Percentiles rank a stretch among this genome's conserved stretches.
These are phyloP conservation scores for Xylona heveae DNA, from an alignment of 495 filamentous ascomycete genomes.

Conservation along the genomic window DNA sequence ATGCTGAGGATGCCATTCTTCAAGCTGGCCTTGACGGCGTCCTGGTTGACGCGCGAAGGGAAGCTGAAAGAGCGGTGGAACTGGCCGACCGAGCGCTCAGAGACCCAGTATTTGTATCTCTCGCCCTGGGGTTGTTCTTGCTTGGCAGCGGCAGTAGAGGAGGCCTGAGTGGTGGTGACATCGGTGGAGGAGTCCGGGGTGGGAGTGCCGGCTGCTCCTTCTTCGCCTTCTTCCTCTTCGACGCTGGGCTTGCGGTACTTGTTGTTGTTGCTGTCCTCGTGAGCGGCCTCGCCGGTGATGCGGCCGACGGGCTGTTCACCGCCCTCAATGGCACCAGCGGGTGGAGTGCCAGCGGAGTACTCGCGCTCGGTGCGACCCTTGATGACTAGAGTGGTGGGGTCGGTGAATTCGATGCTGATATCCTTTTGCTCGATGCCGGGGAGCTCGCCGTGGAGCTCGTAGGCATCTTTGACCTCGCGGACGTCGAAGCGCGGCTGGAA, in stretches of 20 bases:
- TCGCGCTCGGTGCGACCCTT: conserved; percentile 42
- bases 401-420: conserved; percentile 67
- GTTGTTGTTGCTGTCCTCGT: conserved; percentile 16
- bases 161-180: background rate
- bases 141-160: background rate
- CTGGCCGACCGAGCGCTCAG: conserved; percentile 59
- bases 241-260: conserved; percentile 33
- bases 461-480: conserved; percentile 39
- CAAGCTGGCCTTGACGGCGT: conserved; percentile 50
- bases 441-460: conserved; percentile 74
- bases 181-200: conserved; percentile 5
- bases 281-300: conserved; percentile 9
- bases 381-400: conserved; percentile 53
- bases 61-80: conserved; percentile 70
- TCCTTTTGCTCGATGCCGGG: conserved; percentile 64
- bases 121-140: conserved; percentile 1
- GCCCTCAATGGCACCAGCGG: conserved; percentile 7
- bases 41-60: conserved; percentile 50
- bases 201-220: conserved; percentile 4
- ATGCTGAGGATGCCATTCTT: conserved; percentile 57
- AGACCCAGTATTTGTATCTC: conserved; percentile 49
- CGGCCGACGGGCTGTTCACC: conserved; percentile 15
- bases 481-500: conserved; percentile 71
- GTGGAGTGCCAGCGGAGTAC: conserved; percentile 18
- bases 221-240: conserved; percentile 36